phyloP scores from a whole-genome alignment of 2,329 filamentous ascomycete species.

The Falciphora oryzae region DNA sequence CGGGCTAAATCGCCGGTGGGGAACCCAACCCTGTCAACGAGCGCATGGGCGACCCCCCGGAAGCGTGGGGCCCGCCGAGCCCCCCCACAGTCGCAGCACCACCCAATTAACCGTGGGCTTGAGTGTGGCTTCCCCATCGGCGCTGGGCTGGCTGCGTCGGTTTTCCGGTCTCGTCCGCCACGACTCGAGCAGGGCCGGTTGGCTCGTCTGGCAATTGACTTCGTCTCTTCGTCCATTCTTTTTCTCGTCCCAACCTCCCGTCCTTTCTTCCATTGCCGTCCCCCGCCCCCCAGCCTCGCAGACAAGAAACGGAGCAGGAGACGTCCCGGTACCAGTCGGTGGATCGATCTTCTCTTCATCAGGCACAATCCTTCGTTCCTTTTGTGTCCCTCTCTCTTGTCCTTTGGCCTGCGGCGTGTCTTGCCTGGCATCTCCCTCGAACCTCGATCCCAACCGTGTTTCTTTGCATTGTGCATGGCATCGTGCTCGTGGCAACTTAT shows the following conservation, averaged over 20 bases:
- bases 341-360: no score
- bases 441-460: background rate
- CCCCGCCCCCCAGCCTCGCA: no score
- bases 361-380: background rate
- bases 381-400: background rate
- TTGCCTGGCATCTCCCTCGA: background rate
- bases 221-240: background rate
- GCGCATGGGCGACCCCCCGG: background rate
- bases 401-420: background rate
- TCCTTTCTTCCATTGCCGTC: background rate
- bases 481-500: background rate
- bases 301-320: background rate
- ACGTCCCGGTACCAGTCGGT: background rate
- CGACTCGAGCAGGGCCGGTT: background rate
- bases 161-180: background rate
- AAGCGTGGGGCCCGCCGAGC: background rate
- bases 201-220: background rate
- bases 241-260: background rate
- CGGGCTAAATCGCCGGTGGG: background rate
- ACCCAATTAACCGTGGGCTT: background rate
- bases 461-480: background rate
- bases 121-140: background rate
- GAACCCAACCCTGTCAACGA: background rate
- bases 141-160: no score
- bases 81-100: background rate